phyloP scores from a whole-genome alignment of 1,284 basidiomycete species.

The Melanopsichium pennsylvanicum region DNA sequence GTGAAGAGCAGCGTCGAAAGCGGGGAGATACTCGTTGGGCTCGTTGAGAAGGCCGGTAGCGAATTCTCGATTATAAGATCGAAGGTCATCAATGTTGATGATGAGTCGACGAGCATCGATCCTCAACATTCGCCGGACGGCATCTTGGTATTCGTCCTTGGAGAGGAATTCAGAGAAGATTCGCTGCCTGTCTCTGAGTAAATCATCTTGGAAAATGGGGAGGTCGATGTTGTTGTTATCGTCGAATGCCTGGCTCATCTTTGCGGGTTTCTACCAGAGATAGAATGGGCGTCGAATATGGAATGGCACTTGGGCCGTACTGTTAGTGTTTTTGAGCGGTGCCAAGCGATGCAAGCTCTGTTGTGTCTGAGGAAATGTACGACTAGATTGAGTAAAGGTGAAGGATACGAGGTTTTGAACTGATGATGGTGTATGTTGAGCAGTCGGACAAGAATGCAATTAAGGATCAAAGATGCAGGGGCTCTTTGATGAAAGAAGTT shows the following conservation, averaged over 20 bases:
- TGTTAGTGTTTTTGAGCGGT: neutral
- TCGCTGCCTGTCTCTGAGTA: conserved; percentile 67
- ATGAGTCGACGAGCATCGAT: conserved; percentile 86
- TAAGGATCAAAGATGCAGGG: too few relatives aligned
- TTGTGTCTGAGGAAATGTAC: too few relatives aligned
- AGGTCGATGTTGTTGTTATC: conserved; percentile 45
- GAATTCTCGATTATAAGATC: conserved; percentile 83
- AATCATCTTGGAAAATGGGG: conserved; percentile 60
- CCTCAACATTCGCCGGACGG: conserved; percentile 84
- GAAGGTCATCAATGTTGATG: conserved; percentile 94
- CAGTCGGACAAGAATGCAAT: too few relatives aligned
- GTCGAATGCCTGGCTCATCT: conserved; percentile 43
- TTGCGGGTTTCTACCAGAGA: neutral
- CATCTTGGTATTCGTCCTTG: conserved; percentile 80
- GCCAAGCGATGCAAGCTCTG: too few relatives aligned
- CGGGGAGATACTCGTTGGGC: conserved; percentile 87
- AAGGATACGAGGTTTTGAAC: too few relatives aligned
- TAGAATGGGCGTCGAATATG: neutral
- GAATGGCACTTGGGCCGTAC: conserved; percentile 6
- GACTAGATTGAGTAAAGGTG: too few relatives aligned
- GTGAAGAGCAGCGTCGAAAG: conserved; percentile 84
- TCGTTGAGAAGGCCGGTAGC: conserved; percentile 76
- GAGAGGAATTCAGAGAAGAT: conserved; percentile 84
- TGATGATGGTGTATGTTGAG: too few relatives aligned
- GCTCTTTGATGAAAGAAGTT: too few relatives aligned